These are phyloP conservation scores for Trichoderma reesei DNA, from an alignment of 495 filamentous ascomycete species.

Conservation along the genomic window DNA sequence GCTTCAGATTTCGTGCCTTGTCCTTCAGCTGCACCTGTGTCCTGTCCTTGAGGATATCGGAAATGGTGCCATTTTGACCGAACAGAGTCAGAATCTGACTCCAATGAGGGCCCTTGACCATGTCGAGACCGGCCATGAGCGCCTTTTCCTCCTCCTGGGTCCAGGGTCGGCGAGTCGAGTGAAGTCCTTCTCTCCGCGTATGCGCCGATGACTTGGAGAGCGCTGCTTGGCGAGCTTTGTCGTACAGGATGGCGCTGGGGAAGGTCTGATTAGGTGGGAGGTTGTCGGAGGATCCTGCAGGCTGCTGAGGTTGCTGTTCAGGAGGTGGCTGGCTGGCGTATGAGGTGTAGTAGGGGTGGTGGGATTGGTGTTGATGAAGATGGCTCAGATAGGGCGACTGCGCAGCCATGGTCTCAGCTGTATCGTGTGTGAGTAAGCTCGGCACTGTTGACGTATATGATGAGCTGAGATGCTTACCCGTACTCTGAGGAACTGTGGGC, in stretches of 20 bases:
- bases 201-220: conserved; percentile 69
- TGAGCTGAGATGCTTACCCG: conserved; percentile 17
- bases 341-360: conserved; percentile 15
- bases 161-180: conserved; percentile 84
- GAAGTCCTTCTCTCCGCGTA: conserved; percentile 61
- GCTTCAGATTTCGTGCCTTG: conserved; percentile 87
- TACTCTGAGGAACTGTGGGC: conserved; percentile 23
- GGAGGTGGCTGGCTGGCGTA: not conserved
- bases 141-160: conserved; percentile 85
- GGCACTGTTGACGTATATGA: not conserved
- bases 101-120: conserved; percentile 91
- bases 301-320: conserved; percentile 19
- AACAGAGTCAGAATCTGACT: conserved; percentile 87
- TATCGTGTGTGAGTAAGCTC: conserved; percentile 23
- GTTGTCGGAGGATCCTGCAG: conserved; percentile 25
- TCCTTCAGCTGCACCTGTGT: conserved; percentile 95
- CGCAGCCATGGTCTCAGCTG: conserved; percentile 20
- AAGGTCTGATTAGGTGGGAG: conserved; percentile 62
- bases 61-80: conserved; percentile 71
- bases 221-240: conserved; percentile 71
- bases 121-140: conserved; percentile 82
- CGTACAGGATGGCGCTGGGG: conserved; percentile 70
- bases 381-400: conserved; percentile 19
- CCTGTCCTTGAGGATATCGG: conserved; percentile 78
- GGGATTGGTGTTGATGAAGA: conserved; percentile 18